phyloP scores from a whole-genome alignment of 805 yeast genomes.

The Starmerella bombicola region DNA sequence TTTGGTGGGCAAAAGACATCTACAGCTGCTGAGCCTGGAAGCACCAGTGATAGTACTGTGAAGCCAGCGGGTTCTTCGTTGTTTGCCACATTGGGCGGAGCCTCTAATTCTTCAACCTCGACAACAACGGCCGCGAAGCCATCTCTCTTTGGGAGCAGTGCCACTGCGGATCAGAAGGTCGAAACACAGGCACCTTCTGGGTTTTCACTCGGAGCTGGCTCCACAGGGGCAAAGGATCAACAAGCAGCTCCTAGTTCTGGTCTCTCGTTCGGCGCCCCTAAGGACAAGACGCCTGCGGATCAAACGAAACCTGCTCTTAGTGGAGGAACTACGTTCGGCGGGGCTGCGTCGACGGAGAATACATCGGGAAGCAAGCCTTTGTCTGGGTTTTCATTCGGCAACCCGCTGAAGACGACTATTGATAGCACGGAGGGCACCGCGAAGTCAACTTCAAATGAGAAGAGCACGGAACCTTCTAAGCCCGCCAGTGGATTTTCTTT shows the following conservation, averaged over 20 bases:
- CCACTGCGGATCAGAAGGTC: too few species aligned
- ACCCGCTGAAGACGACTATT: not conserved
- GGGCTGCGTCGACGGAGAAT: too few species aligned
- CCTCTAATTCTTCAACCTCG: not conserved
- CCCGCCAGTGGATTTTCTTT: conserved; percentile 1
- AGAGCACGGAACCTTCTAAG: conserved; percentile 2
- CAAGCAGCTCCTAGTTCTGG: not conserved
- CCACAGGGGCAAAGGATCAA: not conserved
- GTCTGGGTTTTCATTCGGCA: conserved; percentile 18
- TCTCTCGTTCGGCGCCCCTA: conserved; percentile 14
- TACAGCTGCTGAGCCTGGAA: too few species aligned
- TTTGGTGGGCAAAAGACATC: too few species aligned
- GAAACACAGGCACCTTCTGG: not conserved
- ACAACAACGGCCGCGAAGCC: not conserved
- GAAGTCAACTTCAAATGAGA: not conserved
- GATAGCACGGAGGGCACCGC: not conserved
- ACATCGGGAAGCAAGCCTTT: conserved; percentile 5
- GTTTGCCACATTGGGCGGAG: too few species aligned
- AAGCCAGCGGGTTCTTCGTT: too few species aligned
- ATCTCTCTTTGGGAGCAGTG: not conserved
- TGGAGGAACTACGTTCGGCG: too few species aligned
- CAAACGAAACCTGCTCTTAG: not conserved
- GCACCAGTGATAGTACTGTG: too few species aligned
- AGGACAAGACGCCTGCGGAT: not conserved
- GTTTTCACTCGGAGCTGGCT: not conserved